Percentiles rank a stretch among this genome's conserved stretches.
Evolutionary conservation across 192 early-diverging fungal species (phyloP).

Genomic region (Dissophora globulifera): DNA sequence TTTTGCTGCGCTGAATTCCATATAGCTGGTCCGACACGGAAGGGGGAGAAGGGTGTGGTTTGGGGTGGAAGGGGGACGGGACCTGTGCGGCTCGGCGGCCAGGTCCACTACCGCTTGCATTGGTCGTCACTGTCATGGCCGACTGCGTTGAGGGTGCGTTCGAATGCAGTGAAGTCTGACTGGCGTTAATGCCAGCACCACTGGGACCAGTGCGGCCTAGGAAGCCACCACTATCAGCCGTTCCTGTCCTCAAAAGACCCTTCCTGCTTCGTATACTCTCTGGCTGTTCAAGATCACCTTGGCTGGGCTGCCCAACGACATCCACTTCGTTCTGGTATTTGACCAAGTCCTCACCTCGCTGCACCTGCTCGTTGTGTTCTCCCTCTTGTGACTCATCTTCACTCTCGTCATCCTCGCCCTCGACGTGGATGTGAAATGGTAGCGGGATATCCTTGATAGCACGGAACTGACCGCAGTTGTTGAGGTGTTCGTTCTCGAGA

Average conservation of each 20-base stretch:
- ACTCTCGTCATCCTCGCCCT: conserved; percentile 16
- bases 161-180: background rate
- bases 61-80: no score
- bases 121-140: no score
- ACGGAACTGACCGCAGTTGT: conserved; percentile 83
- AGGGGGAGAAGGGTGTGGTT: no score
- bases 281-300: no score
- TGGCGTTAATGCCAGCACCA: no score
- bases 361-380: background rate
- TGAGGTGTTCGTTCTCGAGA: conserved; percentile 83
- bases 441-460: conserved; percentile 84
- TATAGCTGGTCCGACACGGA: background rate
- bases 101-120: no score
- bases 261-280: no score
- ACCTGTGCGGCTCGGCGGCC: no score
- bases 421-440: conserved; percentile 64
- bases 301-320: background rate
- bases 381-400: conserved; percentile 3
- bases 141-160: no score
- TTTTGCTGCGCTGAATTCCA: conserved; percentile 15
- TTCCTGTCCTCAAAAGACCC: no score
- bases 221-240: no score
- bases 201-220: no score
- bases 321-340: background rate
- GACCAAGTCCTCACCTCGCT: background rate